Conservation (phyloP, 2,329 filamentous ascomycete species). For the Fusarium sp. region DNA sequence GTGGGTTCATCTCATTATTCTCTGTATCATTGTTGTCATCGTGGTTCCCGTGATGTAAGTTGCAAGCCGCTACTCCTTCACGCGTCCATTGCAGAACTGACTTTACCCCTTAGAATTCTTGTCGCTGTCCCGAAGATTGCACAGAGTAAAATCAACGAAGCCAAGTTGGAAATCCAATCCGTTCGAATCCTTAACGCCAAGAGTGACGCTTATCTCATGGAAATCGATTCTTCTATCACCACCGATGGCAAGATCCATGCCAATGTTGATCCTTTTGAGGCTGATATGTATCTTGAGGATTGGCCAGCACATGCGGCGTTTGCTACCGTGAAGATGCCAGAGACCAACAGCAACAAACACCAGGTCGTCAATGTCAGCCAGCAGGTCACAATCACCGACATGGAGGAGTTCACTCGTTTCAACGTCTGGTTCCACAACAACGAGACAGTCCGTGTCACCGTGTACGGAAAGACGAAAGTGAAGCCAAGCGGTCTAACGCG, state of each 20-base stretch:
- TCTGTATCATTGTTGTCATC: conserved; percentile 61
- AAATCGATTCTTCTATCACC: conserved; percentile 65
- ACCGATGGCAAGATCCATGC: conserved; percentile 63
- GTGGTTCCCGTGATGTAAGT: conserved; percentile 69
- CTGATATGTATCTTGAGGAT: conserved; percentile 65
- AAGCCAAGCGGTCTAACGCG: conserved; percentile 59
- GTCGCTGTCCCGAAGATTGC: conserved; percentile 66
- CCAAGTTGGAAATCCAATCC: conserved; percentile 61
- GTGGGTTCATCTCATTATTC: conserved; percentile 67
- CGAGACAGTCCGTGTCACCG: conserved; percentile 59
- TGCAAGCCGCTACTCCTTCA: neutral
- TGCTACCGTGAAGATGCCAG: conserved; percentile 60
- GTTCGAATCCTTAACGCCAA: conserved; percentile 60
- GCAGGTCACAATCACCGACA: conserved; percentile 56
- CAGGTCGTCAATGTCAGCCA: conserved; percentile 64
- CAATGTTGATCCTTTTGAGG: conserved; percentile 60
- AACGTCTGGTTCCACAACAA: conserved; percentile 63
- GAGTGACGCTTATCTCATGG: conserved; percentile 57
- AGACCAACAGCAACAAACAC: conserved; percentile 58
- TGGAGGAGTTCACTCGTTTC: conserved; percentile 62
- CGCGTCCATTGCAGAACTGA: conserved; percentile 4
- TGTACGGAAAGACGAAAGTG: conserved; percentile 62
- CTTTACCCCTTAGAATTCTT: conserved; percentile 56
- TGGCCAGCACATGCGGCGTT: conserved; percentile 58
- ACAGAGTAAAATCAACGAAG: conserved; percentile 64